These are phyloP conservation scores for Gossypium laxum DNA, from an alignment of 441 rosid genomes.

Conservation along the genomic window DNA sequence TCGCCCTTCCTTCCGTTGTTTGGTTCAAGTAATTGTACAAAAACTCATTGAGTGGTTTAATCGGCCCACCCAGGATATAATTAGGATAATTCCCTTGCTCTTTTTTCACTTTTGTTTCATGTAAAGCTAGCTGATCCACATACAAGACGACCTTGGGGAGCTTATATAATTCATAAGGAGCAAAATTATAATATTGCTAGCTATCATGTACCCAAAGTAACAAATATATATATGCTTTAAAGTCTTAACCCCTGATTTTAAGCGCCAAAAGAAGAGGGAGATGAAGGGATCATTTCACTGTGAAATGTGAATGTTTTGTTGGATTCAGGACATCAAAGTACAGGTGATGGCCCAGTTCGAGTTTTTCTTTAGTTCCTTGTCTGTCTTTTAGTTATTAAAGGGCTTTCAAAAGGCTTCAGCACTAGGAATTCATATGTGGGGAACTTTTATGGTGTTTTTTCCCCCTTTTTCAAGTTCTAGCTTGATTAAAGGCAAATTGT, in stretches of 20 bases:
- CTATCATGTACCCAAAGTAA: neutral
- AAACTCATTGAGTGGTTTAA: constrained; percentile 7
- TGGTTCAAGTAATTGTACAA: constrained; percentile 4
- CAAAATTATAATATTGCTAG: neutral
- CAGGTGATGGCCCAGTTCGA: constrained; percentile 15
- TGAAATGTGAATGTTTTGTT: neutral
- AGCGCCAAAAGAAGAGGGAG: neutral
- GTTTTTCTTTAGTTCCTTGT: constrained; percentile 9
- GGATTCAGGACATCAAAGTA: constrained; percentile 15
- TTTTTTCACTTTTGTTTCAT: neutral
- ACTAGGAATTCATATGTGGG: constrained; percentile 2
- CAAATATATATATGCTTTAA: neutral
- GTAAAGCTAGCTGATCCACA: neutral
- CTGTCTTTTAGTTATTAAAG: neutral
- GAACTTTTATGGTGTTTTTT: neutral
- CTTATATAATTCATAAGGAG: neutral
- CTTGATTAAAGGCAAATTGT: neutral
- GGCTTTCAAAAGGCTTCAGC: constrained; percentile 2
- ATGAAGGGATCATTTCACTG: neutral
- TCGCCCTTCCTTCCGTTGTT: constrained; percentile 8
- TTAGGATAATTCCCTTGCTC: neutral
- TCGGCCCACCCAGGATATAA: neutral
- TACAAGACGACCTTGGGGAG: no score
- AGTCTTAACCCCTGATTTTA: neutral
- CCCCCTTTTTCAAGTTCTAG: neutral